A percentile compares a stretch with the other conserved stretches of the same genome.
These are phyloP conservation scores for Apostasia ramifera DNA, from an alignment of 106 monocot species.

Conservation along the genomic window DNA sequence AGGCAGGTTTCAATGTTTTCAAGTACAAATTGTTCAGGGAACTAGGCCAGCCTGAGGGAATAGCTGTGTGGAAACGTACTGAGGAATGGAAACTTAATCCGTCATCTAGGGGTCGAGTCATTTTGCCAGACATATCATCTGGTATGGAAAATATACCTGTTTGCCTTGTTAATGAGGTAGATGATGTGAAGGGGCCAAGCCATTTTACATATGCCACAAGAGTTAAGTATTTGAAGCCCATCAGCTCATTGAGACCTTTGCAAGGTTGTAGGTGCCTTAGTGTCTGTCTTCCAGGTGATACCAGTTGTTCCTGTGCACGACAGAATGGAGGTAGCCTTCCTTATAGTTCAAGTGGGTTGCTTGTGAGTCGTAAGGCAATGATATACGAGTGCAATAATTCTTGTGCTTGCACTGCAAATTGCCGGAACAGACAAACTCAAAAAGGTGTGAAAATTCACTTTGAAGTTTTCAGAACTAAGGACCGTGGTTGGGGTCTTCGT, in stretches of 20 bases:
- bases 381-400: conserved; percentile 58
- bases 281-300: conserved; percentile 53
- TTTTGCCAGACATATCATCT: conserved; percentile 48
- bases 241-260: conserved; percentile 17
- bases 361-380: conserved; percentile 52
- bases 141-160: conserved; percentile 54
- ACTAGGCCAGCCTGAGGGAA: conserved; percentile 56
- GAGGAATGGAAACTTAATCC: conserved; percentile 59
- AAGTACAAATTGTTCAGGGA: conserved; percentile 66
- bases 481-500: conserved; percentile 71
- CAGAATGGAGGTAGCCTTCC: conserved; percentile 59
- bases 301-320: conserved; percentile 40
- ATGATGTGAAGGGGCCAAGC: conserved; percentile 38
- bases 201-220: conserved; percentile 47
- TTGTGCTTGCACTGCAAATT: conserved; percentile 46
- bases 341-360: conserved; percentile 48
- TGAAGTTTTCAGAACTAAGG: conserved; percentile 71
- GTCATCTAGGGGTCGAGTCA: conserved; percentile 34
- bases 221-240: conserved; percentile 17
- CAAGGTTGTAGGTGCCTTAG: conserved; percentile 43
- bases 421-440: conserved; percentile 57
- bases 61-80: conserved; percentile 51
- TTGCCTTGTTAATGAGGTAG: conserved; percentile 71
- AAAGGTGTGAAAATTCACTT: conserved; percentile 49
- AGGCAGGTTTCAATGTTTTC: conserved; percentile 59